phyloP scores from a whole-genome alignment of 768 basidiomycete species.

The Russula sp. region DNA sequence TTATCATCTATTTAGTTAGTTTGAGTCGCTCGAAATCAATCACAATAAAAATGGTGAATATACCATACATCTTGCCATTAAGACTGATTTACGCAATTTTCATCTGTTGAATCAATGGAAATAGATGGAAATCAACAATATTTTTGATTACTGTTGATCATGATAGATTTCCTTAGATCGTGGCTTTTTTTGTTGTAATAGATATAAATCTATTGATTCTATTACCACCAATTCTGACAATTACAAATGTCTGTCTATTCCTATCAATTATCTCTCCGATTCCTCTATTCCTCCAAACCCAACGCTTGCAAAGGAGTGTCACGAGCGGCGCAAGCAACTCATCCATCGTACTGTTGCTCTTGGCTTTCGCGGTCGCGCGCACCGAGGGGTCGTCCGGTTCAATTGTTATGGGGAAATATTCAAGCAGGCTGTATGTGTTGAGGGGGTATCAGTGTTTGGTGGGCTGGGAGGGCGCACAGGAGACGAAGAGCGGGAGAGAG shows the following conservation, averaged over 20 bases:
- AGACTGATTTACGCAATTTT: not conserved
- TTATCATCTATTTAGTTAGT: not conserved
- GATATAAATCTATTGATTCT: not conserved
- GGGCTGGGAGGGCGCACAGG: no score
- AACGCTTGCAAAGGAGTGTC: no score
- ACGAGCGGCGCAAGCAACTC: no score
- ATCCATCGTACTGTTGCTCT: no score
- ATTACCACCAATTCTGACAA: not conserved
- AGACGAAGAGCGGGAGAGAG: no score
- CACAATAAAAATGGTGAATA: not conserved
- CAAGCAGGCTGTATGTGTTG: no score
- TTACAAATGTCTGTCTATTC: not conserved
- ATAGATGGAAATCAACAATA: not conserved
- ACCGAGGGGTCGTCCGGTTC: no score
- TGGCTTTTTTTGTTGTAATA: not conserved
- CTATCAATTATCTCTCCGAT: not conserved
- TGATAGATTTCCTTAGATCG: not conserved
- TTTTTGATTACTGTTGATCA: not conserved
- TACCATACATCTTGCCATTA: not conserved
- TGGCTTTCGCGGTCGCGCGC: no score
- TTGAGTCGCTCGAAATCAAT: not conserved
- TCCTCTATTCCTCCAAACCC: not conserved
- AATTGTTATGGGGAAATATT: no score
- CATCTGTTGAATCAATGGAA: not conserved
- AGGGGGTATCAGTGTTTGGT: no score